Evolutionary conservation across 306 rosid genomes (phyloP).

Genomic region (Citrullus mucosospermus): DNA sequence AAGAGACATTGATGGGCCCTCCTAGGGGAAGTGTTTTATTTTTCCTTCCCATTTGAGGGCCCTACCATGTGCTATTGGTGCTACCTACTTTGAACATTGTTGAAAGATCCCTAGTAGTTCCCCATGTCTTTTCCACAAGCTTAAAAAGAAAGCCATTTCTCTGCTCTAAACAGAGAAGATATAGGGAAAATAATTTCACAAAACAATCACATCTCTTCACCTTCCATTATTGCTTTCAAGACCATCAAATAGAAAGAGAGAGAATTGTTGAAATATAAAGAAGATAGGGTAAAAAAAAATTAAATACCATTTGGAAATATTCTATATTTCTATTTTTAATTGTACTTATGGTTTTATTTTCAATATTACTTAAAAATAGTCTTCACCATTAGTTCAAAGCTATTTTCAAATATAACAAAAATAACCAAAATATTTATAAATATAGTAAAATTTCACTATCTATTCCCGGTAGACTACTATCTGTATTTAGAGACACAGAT

Average conservation of each 20-base stretch:
- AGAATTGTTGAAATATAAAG: background rate
- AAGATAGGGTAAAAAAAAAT: no score
- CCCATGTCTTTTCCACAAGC: background rate
- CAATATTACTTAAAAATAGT: no score
- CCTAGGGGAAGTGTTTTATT: background rate
- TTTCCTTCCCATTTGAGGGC: background rate
- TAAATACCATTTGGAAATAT: no score
- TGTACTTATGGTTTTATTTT: no score
- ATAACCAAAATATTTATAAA: no score
- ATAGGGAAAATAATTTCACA: background rate
- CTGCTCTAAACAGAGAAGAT: background rate
- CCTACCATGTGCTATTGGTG: constrained; percentile 2
- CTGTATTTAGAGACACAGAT: no score
- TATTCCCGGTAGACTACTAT: no score
- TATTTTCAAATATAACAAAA: no score
- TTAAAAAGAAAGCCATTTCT: background rate
- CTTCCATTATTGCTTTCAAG: background rate
- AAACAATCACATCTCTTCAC: background rate
- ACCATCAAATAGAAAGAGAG: background rate
- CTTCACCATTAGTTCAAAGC: no score
- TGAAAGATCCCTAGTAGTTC: background rate
- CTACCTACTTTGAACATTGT: background rate
- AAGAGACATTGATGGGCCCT: background rate
- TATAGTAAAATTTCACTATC: no score
- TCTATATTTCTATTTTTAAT: no score